A percentile compares a stretch with the other conserved stretches of the same genome.
phyloP scores from a whole-genome alignment of 2,329 filamentous ascomycete species.

The Volutella citrinella region DNA sequence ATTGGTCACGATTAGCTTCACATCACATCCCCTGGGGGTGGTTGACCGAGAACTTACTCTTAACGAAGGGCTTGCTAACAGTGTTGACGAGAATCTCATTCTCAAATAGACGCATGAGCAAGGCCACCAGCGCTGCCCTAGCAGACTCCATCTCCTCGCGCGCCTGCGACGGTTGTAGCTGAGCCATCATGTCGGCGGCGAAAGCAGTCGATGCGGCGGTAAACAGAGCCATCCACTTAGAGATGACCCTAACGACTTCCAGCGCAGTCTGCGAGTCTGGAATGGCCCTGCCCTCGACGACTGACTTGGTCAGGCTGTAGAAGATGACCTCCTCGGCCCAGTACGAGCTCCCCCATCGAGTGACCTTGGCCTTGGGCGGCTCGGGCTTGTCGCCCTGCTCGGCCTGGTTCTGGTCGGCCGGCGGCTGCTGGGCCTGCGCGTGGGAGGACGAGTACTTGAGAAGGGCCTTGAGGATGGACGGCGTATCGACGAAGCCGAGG shows the following conservation, averaged over 20 bases:
- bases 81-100: constrained; percentile 53
- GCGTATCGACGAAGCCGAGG: constrained; percentile 49
- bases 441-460: constrained; percentile 57
- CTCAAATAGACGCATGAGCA: constrained; percentile 61
- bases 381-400: constrained; percentile 21
- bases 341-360: constrained; percentile 56
- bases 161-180: constrained; percentile 41
- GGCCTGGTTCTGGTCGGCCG: constrained; percentile 13
- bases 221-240: constrained; percentile 59
- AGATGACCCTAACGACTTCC: constrained; percentile 47
- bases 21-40: no score
- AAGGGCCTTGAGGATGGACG: constrained; percentile 53
- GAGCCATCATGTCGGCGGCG: constrained; percentile 45
- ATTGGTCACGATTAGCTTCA: no score
- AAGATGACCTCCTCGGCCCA: constrained; percentile 84
- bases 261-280: constrained; percentile 45
- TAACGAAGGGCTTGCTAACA: constrained; percentile 50
- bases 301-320: constrained; percentile 86
- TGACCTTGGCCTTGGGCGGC: constrained; percentile 11
- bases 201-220: constrained; percentile 49
- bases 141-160: constrained; percentile 59
- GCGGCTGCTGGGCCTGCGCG: constrained; percentile 16
- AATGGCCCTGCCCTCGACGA: constrained; percentile 56
- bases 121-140: constrained; percentile 60
- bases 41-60: constrained; percentile 42